Evolutionary conservation across 2,329 filamentous ascomycete genomes (phyloP).

Genomic region (Fusarium circinatum): DNA sequence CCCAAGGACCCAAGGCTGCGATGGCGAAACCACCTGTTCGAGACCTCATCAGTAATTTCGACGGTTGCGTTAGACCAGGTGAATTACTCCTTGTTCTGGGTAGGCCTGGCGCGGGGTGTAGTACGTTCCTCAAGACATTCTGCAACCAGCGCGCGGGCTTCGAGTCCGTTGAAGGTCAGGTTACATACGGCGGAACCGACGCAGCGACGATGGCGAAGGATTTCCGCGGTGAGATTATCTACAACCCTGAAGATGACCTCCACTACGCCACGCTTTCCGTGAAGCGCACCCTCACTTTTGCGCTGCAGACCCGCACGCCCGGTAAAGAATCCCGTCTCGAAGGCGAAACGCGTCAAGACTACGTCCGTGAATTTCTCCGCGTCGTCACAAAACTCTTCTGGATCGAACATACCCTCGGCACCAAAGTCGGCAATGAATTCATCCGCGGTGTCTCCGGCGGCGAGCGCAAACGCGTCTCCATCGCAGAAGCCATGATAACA

Average conservation of each 20-base stretch:
- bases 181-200: slow-evolving; percentile 67
- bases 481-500: slow-evolving; percentile 72
- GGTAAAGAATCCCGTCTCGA: slow-evolving; percentile 59
- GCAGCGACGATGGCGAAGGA: slow-evolving; percentile 59
- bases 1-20: slow-evolving; percentile 62
- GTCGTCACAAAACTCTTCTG: slow-evolving; percentile 77
- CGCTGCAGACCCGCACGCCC: slow-evolving; percentile 72
- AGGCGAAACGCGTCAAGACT: slow-evolving; percentile 67
- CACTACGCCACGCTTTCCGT: slow-evolving; percentile 78
- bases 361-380: slow-evolving; percentile 63
- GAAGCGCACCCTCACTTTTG: slow-evolving; percentile 73
- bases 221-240: slow-evolving; percentile 72
- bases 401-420: slow-evolving; percentile 75
- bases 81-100: slow-evolving; percentile 77
- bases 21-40: slow-evolving; percentile 66
- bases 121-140: slow-evolving; percentile 76
- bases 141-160: slow-evolving; percentile 75
- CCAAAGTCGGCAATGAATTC: slow-evolving; percentile 75
- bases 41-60: slow-evolving; percentile 72
- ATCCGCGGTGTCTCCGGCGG: slow-evolving; percentile 72
- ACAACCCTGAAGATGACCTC: slow-evolving; percentile 73
- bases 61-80: slow-evolving; percentile 76
- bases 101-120: slow-evolving; percentile 74
- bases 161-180: slow-evolving; percentile 70
- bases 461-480: slow-evolving; percentile 78